Conservation (phyloP, 2,329 filamentous ascomycete genomes). For the Beauveria medogensis region DNA sequence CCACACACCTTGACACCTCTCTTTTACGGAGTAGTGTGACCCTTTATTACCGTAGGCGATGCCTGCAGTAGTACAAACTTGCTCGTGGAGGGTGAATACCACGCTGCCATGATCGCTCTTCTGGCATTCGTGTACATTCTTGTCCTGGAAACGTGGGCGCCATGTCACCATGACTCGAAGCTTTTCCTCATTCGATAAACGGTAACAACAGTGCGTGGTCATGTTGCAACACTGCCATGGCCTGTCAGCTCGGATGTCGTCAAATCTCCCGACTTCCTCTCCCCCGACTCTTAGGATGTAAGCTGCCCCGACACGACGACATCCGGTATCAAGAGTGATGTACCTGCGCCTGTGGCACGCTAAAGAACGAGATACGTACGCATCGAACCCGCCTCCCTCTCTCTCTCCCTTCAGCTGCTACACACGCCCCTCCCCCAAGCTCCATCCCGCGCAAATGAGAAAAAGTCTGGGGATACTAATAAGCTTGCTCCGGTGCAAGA, state of each 20-base stretch:
- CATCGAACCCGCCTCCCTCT: background rate
- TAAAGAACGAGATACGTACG: background rate
- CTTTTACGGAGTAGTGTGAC: too few species aligned
- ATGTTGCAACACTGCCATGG: background rate
- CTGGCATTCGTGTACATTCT: background rate
- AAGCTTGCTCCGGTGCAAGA: background rate
- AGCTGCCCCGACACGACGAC: background rate
- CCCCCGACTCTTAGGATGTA: background rate
- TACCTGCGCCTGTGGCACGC: background rate
- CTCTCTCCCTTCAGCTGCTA: background rate
- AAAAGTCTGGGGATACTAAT: constrained; percentile 4
- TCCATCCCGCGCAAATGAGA: constrained; percentile 1
- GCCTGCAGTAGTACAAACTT: background rate
- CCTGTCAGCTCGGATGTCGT: background rate
- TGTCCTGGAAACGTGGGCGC: background rate
- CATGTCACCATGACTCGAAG: background rate
- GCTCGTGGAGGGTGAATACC: constrained; percentile 4
- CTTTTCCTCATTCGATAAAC: constrained; percentile 3
- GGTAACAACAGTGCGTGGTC: background rate
- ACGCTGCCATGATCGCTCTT: constrained; percentile 6
- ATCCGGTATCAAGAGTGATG: background rate
- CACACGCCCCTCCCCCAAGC: background rate
- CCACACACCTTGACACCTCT: too few species aligned
- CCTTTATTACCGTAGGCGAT: background rate
- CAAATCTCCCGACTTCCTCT: background rate